Conservation (phyloP, 257 asterid species). For the Gentiana dahurica region DNA sequence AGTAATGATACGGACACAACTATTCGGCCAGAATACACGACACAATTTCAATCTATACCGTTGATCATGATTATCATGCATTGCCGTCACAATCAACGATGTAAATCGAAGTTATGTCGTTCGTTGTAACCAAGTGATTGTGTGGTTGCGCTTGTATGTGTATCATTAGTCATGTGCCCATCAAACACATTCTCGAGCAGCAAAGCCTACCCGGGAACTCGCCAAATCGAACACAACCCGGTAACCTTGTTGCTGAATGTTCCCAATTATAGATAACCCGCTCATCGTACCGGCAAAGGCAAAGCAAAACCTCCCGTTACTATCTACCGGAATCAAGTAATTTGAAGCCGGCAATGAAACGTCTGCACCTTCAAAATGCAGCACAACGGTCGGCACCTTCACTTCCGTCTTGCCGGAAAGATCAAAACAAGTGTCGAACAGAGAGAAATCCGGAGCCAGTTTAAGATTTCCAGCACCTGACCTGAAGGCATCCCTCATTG, state of each 20-base stretch:
- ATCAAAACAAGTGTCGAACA: constrained; percentile 76
- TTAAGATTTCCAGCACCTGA: constrained; percentile 17
- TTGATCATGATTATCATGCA: too few species aligned
- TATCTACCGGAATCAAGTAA: constrained; percentile 56
- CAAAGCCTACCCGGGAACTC: too few species aligned
- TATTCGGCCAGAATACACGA: too few species aligned
- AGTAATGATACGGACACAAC: too few species aligned
- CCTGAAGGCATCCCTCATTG: constrained; percentile 45
- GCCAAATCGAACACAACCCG: constrained; percentile 63
- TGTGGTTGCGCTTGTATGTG: too few species aligned
- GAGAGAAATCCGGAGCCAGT: constrained; percentile 21
- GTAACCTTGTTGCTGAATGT: constrained; percentile 81
- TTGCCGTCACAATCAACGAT: too few species aligned
- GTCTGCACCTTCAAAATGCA: constrained; percentile 40
- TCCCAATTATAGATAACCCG: constrained; percentile 68
- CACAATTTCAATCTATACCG: too few species aligned
- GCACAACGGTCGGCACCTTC: constrained; percentile 56
- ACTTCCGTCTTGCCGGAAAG: constrained; percentile 27
- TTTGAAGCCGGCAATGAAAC: constrained; percentile 40
- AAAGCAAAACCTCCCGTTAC: constrained; percentile 45
- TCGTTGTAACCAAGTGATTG: too few species aligned
- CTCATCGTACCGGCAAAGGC: constrained; percentile 58
- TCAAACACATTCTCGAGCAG: too few species aligned
- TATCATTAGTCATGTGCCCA: too few species aligned
- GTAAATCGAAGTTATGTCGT: too few species aligned